These are phyloP conservation scores for Coemansia sp. DNA, from an alignment of 192 early-diverging fungal genomes.

Conservation along the genomic window DNA sequence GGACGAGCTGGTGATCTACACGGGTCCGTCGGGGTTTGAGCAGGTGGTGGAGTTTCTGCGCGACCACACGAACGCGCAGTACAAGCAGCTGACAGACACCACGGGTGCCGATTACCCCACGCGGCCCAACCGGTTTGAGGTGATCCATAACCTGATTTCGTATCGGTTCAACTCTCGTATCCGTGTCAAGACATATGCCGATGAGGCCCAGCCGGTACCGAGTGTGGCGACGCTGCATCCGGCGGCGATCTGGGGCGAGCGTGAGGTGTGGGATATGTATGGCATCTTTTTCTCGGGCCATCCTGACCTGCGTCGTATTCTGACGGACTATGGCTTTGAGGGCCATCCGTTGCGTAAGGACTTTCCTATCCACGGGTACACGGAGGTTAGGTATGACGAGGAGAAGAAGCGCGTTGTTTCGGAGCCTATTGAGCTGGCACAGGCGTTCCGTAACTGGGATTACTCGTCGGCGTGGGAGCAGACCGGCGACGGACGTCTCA, in stretches of 20 bases:
- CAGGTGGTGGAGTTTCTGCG: conserved; percentile 87
- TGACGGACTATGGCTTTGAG: conserved; percentile 99
- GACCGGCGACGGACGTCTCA: conserved; percentile 59
- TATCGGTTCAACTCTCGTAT: conserved; percentile 88
- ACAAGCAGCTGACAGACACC: conserved; percentile 87
- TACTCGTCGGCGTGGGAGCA: conserved; percentile 94
- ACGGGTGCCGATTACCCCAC: conserved; percentile 92
- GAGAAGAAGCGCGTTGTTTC: conserved; percentile 96
- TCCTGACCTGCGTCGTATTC: conserved; percentile 92
- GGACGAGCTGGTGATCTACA: conserved; percentile 94
- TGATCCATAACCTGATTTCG: conserved; percentile 90
- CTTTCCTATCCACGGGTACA: conserved; percentile 98
- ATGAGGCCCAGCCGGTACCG: conserved; percentile 87
- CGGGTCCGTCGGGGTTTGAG: conserved; percentile 74
- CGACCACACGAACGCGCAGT: conserved; percentile 89
- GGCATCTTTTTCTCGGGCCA: conserved; percentile 95
- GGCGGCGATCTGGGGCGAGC: conserved; percentile 96
- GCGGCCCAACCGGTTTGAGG: conserved; percentile 90
- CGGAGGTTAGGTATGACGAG: conserved; percentile 97
- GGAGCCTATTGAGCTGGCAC: conserved; percentile 93
- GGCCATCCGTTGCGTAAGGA: conserved; percentile 94
- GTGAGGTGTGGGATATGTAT: conserved; percentile 98
- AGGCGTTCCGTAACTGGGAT: conserved; percentile 96
- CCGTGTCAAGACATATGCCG: conserved; percentile 95
- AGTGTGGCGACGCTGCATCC: conserved; percentile 75